These are phyloP conservation scores for Sanguinoderma infundibulare DNA, from an alignment of 1,284 basidiomycete genomes.

Conservation along the genomic window DNA sequence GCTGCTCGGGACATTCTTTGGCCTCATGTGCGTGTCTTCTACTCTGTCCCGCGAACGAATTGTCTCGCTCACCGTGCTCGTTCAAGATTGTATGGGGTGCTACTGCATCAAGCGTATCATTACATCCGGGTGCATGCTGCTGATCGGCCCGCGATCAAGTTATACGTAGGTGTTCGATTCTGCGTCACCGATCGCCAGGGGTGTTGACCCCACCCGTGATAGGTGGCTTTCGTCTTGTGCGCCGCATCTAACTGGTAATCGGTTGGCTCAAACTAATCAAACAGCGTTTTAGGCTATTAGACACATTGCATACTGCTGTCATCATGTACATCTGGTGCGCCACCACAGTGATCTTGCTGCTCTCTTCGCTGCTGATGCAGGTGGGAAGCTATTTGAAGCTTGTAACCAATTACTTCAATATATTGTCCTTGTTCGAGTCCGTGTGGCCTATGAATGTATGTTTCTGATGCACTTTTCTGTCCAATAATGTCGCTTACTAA, in stretches of 20 bases:
- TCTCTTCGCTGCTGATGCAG: neutral
- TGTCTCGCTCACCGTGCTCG: neutral
- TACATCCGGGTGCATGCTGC: neutral
- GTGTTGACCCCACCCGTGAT: neutral
- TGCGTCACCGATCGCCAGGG: neutral
- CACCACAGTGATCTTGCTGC: too few relatives aligned
- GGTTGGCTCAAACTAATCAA: too few relatives aligned
- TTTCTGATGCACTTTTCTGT: too few relatives aligned
- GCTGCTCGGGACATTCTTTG: constrained; percentile 1
- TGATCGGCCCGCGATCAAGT: neutral
- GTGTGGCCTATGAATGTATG: neutral
- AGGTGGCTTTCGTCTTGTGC: neutral
- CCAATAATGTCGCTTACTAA: neutral
- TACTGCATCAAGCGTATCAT: neutral
- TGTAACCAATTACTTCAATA: neutral
- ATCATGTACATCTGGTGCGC: neutral
- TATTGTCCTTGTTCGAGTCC: constrained; percentile 8
- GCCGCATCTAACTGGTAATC: too few relatives aligned
- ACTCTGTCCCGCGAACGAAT: too few relatives aligned
- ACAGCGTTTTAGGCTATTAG: neutral
- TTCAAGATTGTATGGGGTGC: neutral
- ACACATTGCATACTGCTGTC: neutral
- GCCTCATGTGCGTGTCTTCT: neutral
- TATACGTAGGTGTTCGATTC: neutral
- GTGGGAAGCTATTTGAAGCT: neutral